phyloP scores from a whole-genome alignment of 106 monocot genomes.

The Dactylorhiza incarnata region DNA sequence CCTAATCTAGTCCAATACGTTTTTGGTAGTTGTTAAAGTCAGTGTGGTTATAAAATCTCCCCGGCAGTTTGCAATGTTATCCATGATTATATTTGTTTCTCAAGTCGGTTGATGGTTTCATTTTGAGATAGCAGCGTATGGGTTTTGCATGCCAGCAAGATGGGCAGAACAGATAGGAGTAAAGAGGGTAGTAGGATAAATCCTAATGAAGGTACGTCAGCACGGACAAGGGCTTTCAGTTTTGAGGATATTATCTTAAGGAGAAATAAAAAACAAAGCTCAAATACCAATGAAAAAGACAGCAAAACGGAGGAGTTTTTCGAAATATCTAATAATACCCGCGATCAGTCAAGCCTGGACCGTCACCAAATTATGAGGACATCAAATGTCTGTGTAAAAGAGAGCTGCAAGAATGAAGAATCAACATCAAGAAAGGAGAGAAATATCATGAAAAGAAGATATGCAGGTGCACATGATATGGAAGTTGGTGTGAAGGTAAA shows the following conservation, averaged over 20 bases:
- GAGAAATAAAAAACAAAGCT: constrained; percentile 46
- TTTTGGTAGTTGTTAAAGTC: neutral
- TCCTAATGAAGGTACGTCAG: constrained; percentile 59
- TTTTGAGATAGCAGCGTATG: constrained; percentile 1
- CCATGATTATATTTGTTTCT: neutral
- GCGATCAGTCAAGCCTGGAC: constrained; percentile 1
- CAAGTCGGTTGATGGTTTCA: neutral
- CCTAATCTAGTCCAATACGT: neutral
- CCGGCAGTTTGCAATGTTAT: neutral
- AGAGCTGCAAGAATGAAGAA: constrained; percentile 24
- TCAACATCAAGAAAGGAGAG: constrained; percentile 9
- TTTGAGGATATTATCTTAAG: constrained; percentile 68
- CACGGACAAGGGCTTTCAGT: constrained; percentile 77
- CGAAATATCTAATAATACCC: constrained; percentile 14
- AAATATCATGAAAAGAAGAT: constrained; percentile 11
- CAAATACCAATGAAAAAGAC: constrained; percentile 16
- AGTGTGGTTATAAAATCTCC: neutral
- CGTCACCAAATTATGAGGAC: constrained; percentile 1
- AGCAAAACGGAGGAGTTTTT: constrained; percentile 6
- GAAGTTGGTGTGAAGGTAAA: constrained; percentile 19
- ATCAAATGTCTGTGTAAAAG: constrained; percentile 10
- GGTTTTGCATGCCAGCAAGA: constrained; percentile 18
- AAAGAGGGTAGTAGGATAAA: constrained; percentile 19
- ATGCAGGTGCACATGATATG: constrained; percentile 12
- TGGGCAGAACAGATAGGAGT: constrained; percentile 34